A percentile compares a stretch with the other conserved stretches of the same genome.
These are phyloP conservation scores for Fraxinus pennsylvanica DNA, from an alignment of 257 asterid genomes.

Conservation along the genomic window DNA sequence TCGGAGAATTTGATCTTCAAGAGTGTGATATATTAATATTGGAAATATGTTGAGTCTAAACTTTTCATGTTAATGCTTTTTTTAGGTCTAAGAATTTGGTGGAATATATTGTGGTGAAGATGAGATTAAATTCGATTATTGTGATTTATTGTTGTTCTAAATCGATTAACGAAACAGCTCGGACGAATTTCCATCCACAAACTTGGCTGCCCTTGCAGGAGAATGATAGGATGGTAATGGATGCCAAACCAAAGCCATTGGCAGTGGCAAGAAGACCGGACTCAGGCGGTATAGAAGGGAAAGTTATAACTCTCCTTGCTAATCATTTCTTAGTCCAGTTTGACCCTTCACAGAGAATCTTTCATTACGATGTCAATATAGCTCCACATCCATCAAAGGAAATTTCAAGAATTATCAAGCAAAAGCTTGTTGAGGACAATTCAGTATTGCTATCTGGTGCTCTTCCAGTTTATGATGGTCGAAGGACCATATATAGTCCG, in stretches of 20 bases:
- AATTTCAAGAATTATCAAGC: conserved; percentile 67
- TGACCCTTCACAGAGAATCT: conserved; percentile 60
- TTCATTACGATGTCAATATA: conserved; percentile 89
- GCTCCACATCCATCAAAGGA: conserved; percentile 82
- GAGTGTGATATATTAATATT: background rate
- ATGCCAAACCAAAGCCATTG: conserved; percentile 34
- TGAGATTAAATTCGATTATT: background rate
- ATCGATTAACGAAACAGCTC: conserved; percentile 29
- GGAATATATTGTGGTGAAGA: background rate
- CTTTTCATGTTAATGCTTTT: background rate
- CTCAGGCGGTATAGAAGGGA: conserved; percentile 88
- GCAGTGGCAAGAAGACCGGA: conserved; percentile 88
- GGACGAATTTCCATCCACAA: conserved; percentile 28
- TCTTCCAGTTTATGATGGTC: conserved; percentile 81
- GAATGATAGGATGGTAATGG: conserved; percentile 38
- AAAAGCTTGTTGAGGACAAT: conserved; percentile 63
- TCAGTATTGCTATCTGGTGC: conserved; percentile 51
- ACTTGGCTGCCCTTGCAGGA: conserved; percentile 27
- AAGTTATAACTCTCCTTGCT: conserved; percentile 64
- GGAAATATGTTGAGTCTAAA: background rate
- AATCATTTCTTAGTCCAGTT: conserved; percentile 83
- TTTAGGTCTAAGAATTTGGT: conserved; percentile 9
- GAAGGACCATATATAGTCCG: conserved; percentile 77
- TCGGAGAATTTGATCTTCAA: background rate
- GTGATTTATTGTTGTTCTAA: conserved; percentile 8